Base-by-base conservation (phyloP, 768 basidiomycete species). In the Lentinus tigrinus region DNA sequence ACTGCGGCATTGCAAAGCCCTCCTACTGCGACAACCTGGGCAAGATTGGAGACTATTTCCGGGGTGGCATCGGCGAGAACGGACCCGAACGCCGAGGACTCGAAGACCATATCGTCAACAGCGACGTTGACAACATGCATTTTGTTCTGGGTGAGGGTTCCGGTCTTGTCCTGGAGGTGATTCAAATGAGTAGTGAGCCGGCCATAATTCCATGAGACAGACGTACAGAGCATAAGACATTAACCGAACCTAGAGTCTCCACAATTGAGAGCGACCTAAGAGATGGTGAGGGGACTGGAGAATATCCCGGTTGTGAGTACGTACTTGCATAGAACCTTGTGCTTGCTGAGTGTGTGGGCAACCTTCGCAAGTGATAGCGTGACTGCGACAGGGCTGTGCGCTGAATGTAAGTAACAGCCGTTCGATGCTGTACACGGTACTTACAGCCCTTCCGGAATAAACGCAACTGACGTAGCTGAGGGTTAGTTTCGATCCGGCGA, bases 181-280 rank as follows among this genome's bases (percentile, higher is more conserved):
- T 49, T 5, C 7, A 28, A 16, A 34, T 11, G 36, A 19, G 6
- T 11, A n/a, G 16, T 16, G 14, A 24, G 9, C n/a, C 3, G 13
- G 14, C 8, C 17, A 9, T 26, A 27, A 26, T 7, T 17, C 14
- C 28, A 8, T 9, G n/a, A 23, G 2, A 16, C 19, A 39, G 13
- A 16, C 53, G 36, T 21, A 54, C 53, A 13, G 75, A 75, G 58
- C 75, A 75, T 11, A 79, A 47, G 27, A 78, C 77, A 58, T 81
- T 80, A 62, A 87, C 84, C 2, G 79, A 75, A 9, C 86, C 85
- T 8, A 88, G 74, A 7, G 82, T 83, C 67, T 88, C 85, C n/a
- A 88, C 84, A 10, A 83, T 87, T 28, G 83, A 77, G 28, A 88
- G 71, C 0, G 81, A 54, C 19, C 53, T 54, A 42, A 4, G 16